These are phyloP conservation scores for Dittrichia graveolens DNA, from an alignment of 129 eudicot species.

Conservation along the genomic window DNA sequence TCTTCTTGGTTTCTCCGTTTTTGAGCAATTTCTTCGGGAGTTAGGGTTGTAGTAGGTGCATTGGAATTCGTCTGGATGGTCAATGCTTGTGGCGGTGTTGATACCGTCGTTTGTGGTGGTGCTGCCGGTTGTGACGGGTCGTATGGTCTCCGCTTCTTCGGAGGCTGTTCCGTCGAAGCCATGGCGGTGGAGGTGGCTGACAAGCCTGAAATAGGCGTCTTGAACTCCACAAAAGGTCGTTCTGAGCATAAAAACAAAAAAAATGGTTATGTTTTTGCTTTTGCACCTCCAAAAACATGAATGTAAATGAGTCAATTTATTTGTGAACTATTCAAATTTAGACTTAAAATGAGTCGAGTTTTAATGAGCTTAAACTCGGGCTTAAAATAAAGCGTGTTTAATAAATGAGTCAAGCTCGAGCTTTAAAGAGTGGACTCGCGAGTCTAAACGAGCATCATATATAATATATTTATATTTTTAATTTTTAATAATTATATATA, in stretches of 20 bases:
- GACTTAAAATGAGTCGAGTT: no score
- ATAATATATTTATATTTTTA: no score
- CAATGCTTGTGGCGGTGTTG: conserved; percentile 33
- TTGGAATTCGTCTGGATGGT: conserved; percentile 5
- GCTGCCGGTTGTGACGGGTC: conserved; percentile 40
- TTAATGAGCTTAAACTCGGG: no score
- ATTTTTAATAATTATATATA: no score
- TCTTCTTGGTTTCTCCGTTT: conserved; percentile 70
- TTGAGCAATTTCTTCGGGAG: conserved; percentile 65
- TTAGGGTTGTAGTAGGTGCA: conserved; percentile 38
- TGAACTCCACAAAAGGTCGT: background rate
- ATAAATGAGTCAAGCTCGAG: no score
- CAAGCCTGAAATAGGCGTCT: conserved; percentile 6
- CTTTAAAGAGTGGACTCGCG: no score
- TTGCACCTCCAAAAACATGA: conserved; percentile 10
- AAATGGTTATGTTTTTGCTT: background rate
- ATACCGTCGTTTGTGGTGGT: conserved; percentile 26
- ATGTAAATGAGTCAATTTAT: no score
- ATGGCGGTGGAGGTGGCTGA: conserved; percentile 37
- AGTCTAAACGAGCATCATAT: no score
- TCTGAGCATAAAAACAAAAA: conserved; percentile 4
- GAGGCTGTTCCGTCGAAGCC: conserved; percentile 88
- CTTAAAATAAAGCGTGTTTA: no score
- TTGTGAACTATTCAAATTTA: no score
- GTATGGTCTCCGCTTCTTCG: conserved; percentile 74